Percentiles rank a stretch among this genome's conserved stretches.
phyloP scores from a whole-genome alignment of 2,329 filamentous ascomycete species.

The Lojkania enalia region DNA sequence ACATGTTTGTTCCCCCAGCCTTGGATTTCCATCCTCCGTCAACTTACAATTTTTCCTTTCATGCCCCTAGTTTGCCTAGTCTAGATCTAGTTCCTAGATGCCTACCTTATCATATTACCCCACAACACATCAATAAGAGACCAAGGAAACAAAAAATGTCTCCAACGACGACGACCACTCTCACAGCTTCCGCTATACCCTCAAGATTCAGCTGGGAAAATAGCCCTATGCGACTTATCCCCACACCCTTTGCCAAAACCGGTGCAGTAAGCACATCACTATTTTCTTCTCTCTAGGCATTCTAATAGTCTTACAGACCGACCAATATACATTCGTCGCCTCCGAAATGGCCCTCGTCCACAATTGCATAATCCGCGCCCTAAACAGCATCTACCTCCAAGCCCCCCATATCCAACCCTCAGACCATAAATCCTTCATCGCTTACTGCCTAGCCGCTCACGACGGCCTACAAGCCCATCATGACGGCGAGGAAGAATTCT shows the following conservation, averaged over 20 bases:
- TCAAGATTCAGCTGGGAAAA: conserved; percentile 14
- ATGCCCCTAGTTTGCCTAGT: too few species aligned
- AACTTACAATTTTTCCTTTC: too few species aligned
- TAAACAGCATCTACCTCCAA: conserved; percentile 66
- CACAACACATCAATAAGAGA: not conserved
- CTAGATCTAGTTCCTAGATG: not conserved
- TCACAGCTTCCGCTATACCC: conserved; percentile 1
- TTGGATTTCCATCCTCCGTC: not conserved
- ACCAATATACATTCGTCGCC: conserved; percentile 62
- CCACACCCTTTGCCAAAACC: conserved; percentile 12
- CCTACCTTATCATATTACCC: not conserved
- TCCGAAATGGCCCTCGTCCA: conserved; percentile 66
- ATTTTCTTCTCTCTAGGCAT: not conserved
- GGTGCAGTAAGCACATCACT: not conserved
- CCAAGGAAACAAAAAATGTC: conserved; percentile 6
- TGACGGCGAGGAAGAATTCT: conserved; percentile 60
- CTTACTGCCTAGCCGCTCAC: conserved; percentile 62
- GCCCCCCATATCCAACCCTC: conserved; percentile 54
- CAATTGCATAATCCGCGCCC: conserved; percentile 65
- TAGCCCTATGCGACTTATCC: conserved; percentile 18
- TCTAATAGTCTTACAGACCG: conserved; percentile 31
- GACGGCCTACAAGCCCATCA: conserved; percentile 64
- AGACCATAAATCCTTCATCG: conserved; percentile 62
- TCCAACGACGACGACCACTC: conserved; percentile 3
- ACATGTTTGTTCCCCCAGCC: too few species aligned